Evolutionary conservation across 345 rosid species (phyloP).

Genomic region (Dovyalis caffra): DNA sequence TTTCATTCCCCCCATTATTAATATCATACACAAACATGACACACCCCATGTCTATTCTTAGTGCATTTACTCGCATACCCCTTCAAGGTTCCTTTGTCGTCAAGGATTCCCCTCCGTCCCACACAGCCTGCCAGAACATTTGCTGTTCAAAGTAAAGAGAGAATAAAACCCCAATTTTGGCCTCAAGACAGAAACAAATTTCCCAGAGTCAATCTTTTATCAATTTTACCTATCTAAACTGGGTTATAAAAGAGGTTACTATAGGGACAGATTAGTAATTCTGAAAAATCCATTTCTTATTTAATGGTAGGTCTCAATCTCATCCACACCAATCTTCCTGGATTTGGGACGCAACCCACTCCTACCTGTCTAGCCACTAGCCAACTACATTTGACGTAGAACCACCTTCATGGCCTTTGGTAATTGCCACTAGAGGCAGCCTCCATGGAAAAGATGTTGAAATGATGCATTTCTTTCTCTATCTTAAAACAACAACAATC

Average conservation of each 20-base stretch:
- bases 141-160: not conserved
- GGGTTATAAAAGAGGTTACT: not conserved
- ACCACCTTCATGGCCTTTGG: not conserved
- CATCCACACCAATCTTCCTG: no score
- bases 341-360: not conserved
- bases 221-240: not conserved
- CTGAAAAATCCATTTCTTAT: not conserved
- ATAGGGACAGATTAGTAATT: not conserved
- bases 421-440: not conserved
- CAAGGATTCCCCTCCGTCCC: slow-evolving; percentile 7
- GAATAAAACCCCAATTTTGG: slow-evolving; percentile 12
- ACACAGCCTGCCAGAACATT: slow-evolving; percentile 1
- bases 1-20: slow-evolving; percentile 2
- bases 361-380: not conserved
- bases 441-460: not conserved
- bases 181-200: slow-evolving; percentile 7
- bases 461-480: not conserved
- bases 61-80: slow-evolving; percentile 18
- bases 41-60: not conserved
- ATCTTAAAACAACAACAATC: not conserved
- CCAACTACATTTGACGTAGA: not conserved
- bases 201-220: not conserved
- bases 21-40: not conserved
- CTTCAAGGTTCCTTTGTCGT: slow-evolving; percentile 5
- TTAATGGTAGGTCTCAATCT: no score